Base-by-base conservation (phyloP, 306 rosid genomes). In the Gastrolobium bilobum region DNA sequence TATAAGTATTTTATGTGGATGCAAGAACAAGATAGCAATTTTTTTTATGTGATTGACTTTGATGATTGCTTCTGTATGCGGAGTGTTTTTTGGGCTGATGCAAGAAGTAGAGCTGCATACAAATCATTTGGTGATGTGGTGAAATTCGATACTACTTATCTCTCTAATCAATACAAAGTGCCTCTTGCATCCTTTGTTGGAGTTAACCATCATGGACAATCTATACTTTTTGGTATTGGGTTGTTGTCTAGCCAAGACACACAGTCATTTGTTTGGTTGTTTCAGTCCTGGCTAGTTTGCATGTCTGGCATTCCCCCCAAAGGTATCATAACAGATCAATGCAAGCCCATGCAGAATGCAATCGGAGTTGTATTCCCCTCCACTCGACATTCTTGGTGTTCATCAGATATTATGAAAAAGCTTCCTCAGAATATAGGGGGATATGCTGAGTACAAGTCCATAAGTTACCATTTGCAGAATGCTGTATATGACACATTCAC, bases 131-230 rank as follows among this genome's bases (percentile, higher is more conserved):
- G 46, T 13, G 68, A 61, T 61, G 68, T 61, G 30, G 44, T 35
- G 10, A 35, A 44, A 35, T 3, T 61, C 13, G 68, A 61, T 13
- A 61, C 68, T 35, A 35, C 34, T 2, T 61, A 61, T 35, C 68
- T 61, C 29, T 35, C 43, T 10, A 7, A 61, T 2, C 68, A 13
- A 61, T 35, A 35, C 10, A n/a, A 35, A 61, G 44, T 61, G 9
- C 68, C 68, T 35, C 68, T 61, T 61, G 20, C 46, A 35, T 11
- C 42, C 8, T 61, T 61, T 61, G 44, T 13, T 13, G 68, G 68
- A 61, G 44, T 61, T 11, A 61, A 61, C 68, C 68, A 61, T 61
- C 68, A 61, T 61, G 68, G 68, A n/a, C 26, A 61, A 61, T 61
- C 68, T 61, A 6, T 61, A 61, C 68, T 61, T n/a, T 31, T 61